A percentile compares a stretch with the other conserved stretches of the same genome.
Conservation (phyloP, 208 protist species). For the Acanthamoeba lenticulata region DNA sequence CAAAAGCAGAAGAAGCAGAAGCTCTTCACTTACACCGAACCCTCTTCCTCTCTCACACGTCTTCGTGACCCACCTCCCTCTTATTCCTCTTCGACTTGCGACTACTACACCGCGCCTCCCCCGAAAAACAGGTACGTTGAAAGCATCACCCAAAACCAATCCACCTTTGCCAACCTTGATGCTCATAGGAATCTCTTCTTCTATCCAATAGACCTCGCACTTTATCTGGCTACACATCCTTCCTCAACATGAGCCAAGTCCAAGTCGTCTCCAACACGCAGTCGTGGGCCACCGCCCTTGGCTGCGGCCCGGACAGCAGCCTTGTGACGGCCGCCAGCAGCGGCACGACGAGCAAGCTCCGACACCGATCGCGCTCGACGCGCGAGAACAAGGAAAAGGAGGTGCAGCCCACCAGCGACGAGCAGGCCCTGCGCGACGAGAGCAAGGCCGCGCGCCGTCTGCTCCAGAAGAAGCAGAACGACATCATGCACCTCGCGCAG, state of each 20-base stretch:
- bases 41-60: too few species aligned
- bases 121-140: too few species aligned
- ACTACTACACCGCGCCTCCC: too few species aligned
- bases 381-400: conserved; percentile 44
- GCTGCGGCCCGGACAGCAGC: neutral
- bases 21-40: too few species aligned
- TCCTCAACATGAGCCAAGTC: conserved; percentile 14
- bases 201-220: neutral
- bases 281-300: neutral
- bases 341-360: neutral
- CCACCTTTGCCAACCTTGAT: too few species aligned
- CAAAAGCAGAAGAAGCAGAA: neutral
- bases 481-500: conserved; percentile 24
- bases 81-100: too few species aligned
- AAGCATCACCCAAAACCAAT: too few species aligned
- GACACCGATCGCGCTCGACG: neutral
- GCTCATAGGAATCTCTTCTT: too few species aligned
- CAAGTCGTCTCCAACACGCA: conserved; percentile 35
- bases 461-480: conserved; percentile 57
- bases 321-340: neutral
- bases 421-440: neutral
- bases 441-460: conserved; percentile 37
- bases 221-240: neutral
- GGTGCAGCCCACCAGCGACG: neutral
- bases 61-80: too few species aligned